Conservation (phyloP, 2,329 filamentous ascomycete genomes). For the Coniella vitis region DNA sequence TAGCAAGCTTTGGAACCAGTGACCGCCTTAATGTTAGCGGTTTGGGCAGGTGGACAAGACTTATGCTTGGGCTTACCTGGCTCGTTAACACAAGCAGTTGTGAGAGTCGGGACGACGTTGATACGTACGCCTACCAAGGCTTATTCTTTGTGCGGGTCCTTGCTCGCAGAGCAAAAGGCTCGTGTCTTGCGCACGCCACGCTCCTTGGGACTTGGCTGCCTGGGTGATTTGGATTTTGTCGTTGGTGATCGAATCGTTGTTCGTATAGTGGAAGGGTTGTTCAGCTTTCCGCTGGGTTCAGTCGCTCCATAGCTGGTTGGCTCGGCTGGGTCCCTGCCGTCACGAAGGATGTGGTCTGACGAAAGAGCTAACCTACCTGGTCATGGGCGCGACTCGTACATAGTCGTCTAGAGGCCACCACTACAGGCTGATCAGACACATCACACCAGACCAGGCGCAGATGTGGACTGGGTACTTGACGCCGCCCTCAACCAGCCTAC, state of each 20-base stretch:
- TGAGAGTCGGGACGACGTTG: no score
- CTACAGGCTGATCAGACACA: not conserved
- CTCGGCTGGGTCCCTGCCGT: constrained; percentile 4
- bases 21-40: no score
- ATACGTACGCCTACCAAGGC: no score
- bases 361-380: constrained; percentile 10
- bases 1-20: no score
- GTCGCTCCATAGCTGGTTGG: constrained; percentile 8
- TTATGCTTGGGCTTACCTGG: no score
- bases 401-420: no score
- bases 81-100: no score
- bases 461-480: constrained; percentile 13
- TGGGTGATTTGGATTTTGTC: not conserved
- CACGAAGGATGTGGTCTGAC: not conserved
- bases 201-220: not conserved
- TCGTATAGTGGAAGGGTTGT: not conserved
- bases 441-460: constrained; percentile 14
- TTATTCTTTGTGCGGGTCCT: no score
- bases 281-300: constrained; percentile 6
- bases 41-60: no score
- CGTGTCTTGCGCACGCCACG: no score
- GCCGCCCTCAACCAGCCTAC: constrained; percentile 16
- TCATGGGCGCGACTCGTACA: constrained; percentile 8
- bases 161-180: no score
- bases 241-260: constrained; percentile 9